Conservation (phyloP, 768 basidiomycete genomes). For the Suillus tomentosus region DNA sequence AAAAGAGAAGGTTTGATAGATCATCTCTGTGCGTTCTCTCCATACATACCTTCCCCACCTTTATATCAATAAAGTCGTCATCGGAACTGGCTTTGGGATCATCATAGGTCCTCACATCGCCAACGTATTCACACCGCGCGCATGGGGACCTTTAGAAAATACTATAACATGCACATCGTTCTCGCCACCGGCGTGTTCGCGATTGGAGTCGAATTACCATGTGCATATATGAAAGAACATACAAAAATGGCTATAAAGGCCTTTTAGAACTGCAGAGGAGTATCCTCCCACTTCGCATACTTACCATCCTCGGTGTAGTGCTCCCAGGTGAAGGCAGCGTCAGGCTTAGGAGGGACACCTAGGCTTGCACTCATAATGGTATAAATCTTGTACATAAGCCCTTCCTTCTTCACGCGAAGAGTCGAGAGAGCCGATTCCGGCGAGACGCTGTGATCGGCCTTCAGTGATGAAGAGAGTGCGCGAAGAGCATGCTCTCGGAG, state of each 20-base stretch:
- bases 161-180: constrained; percentile 82
- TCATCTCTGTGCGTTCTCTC: not conserved
- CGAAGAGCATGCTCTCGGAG: constrained; percentile 91
- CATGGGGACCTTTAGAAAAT: constrained; percentile 56
- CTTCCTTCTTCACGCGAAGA: constrained; percentile 82
- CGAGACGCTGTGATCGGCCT: constrained; percentile 44
- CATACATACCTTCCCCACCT: constrained; percentile 43
- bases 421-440: constrained; percentile 50
- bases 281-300: no score
- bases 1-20: constrained; percentile 67
- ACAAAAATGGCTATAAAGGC: constrained; percentile 63
- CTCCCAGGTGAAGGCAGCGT: constrained; percentile 76
- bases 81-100: constrained; percentile 71
- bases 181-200: constrained; percentile 93
- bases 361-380: constrained; percentile 82
- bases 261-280: constrained; percentile 78
- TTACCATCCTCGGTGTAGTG: no score
- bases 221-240: constrained; percentile 80
- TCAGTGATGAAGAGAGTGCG: constrained; percentile 54
- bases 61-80: constrained; percentile 92
- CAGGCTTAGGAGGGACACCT: constrained; percentile 80
- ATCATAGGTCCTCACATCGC: constrained; percentile 73
- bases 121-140: constrained; percentile 72
- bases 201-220: constrained; percentile 91
- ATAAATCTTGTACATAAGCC: constrained; percentile 81